Percentiles rank a stretch among this genome's conserved stretches.
Conservation (phyloP, 1,284 basidiomycete genomes). For the Stereum hirsutum region DNA sequence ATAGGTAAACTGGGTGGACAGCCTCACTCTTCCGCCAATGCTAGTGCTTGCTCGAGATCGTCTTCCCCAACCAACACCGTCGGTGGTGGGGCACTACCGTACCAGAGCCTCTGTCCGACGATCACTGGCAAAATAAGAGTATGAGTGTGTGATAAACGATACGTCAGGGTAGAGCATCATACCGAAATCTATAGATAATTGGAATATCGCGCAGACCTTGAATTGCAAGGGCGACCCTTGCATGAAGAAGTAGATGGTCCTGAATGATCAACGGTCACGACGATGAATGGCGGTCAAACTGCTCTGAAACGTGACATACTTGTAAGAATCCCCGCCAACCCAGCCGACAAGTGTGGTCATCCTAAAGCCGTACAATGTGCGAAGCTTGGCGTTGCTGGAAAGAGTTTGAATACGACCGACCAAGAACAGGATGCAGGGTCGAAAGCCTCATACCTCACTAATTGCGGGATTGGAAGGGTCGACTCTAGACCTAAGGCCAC, state of each 20-base stretch:
- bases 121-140: slow-evolving; percentile 39
- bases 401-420: slow-evolving; percentile 9
- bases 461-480: slow-evolving; percentile 73
- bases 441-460: slow-evolving; percentile 46
- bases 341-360: slow-evolving; percentile 76
- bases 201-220: slow-evolving; percentile 74
- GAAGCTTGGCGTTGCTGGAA: slow-evolving; percentile 62
- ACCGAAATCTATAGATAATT: slow-evolving; percentile 71
- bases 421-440: slow-evolving; percentile 11
- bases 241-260: slow-evolving; percentile 73
- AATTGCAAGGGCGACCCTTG: slow-evolving; percentile 67
- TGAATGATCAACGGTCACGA: slow-evolving; percentile 19
- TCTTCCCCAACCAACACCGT: slow-evolving; percentile 45
- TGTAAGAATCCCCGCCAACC: slow-evolving; percentile 76
- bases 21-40: slow-evolving; percentile 50
- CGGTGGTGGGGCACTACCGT: slow-evolving; percentile 55
- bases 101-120: slow-evolving; percentile 58
- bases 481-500: slow-evolving; percentile 75
- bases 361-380: slow-evolving; percentile 77
- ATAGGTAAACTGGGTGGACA: no score
- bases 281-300: slow-evolving; percentile 3
- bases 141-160: slow-evolving; percentile 6
- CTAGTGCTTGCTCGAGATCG: slow-evolving; percentile 65
- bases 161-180: slow-evolving; percentile 17
- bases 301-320: slow-evolving; percentile 35